phyloP scores from a whole-genome alignment of 1,139 yeast species.

The Nakaseomyces kungkrabaensis region DNA sequence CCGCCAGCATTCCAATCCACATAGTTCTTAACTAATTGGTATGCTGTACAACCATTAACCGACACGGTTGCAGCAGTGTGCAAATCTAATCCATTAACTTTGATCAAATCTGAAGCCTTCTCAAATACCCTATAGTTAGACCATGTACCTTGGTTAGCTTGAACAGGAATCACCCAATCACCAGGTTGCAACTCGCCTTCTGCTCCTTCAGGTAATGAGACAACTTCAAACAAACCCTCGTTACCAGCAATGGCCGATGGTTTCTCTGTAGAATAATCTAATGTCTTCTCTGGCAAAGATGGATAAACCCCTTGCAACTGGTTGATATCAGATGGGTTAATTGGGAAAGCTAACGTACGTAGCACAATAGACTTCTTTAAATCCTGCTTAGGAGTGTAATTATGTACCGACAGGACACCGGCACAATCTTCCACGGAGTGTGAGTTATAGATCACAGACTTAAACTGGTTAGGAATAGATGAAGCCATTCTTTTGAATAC shows the following conservation, averaged over 20 bases:
- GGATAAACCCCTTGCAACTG: slow-evolving; percentile 94
- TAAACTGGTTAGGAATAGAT: slow-evolving; percentile 19
- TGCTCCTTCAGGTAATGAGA: slow-evolving; percentile 51
- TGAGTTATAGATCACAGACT: slow-evolving; percentile 24
- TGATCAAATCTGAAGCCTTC: slow-evolving; percentile 41
- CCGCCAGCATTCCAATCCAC: slow-evolving; percentile 47
- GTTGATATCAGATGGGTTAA: slow-evolving; percentile 86
- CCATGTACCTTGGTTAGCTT: slow-evolving; percentile 90
- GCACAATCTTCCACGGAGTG: slow-evolving; percentile 25
- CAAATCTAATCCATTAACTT: slow-evolving; percentile 34
- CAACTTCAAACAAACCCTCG: slow-evolving; percentile 83
- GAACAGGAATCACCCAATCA: slow-evolving; percentile 88
- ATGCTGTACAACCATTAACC: slow-evolving; percentile 91
- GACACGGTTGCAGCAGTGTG: slow-evolving; percentile 76
- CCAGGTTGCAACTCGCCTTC: slow-evolving; percentile 48
- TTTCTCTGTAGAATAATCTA: slow-evolving; percentile 42
- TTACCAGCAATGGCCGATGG: slow-evolving; percentile 82
- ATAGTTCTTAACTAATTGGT: slow-evolving; percentile 72
- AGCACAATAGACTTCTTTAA: slow-evolving; percentile 26
- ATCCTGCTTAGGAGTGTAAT: slow-evolving; percentile 22
- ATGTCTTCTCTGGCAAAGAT: slow-evolving; percentile 56
- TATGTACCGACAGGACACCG: slow-evolving; percentile 21
- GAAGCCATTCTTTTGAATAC: slow-evolving; percentile 5
- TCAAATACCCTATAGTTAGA: slow-evolving; percentile 62
- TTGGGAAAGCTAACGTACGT: slow-evolving; percentile 65